These are phyloP conservation scores for Chlorella sorokiniana DNA, from an alignment of 139 green algal genomes.

Conservation along the genomic window DNA sequence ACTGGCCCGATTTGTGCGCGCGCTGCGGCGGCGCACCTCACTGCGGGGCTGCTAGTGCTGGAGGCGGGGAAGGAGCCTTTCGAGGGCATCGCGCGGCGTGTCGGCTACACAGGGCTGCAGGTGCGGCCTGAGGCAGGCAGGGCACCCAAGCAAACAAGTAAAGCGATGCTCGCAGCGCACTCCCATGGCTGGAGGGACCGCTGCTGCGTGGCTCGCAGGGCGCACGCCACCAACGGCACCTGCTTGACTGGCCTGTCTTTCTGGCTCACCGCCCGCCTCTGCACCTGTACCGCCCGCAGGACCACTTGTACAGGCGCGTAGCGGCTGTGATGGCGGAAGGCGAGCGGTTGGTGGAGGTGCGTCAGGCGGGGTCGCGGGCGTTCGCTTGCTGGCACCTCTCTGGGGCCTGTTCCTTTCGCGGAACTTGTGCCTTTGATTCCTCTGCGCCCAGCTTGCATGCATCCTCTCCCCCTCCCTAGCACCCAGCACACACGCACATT, in stretches of 20 bases:
- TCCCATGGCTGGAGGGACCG: background rate
- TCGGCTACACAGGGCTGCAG: slow-evolving; percentile 2
- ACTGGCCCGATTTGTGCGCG: slow-evolving; percentile 5
- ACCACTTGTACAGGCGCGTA: slow-evolving; percentile 16
- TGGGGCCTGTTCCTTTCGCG: background rate
- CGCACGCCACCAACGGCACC: too few relatives aligned
- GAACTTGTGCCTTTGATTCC: too few relatives aligned
- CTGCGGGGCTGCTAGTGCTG: background rate
- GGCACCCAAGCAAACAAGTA: background rate
- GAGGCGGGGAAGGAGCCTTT: background rate
- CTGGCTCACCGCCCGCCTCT: too few relatives aligned
- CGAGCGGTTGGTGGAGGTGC: slow-evolving; percentile 14
- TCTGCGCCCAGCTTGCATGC: too few relatives aligned
- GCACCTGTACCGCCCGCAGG: background rate
- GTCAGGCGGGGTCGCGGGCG: background rate
- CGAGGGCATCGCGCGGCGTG: background rate
- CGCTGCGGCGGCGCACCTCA: slow-evolving; percentile 4
- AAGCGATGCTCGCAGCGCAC: background rate
- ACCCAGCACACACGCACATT: background rate
- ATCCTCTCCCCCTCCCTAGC: too few relatives aligned
- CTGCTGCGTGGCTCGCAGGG: too few relatives aligned
- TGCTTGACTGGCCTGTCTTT: too few relatives aligned
- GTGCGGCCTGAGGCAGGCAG: background rate
- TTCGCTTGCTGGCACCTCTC: background rate
- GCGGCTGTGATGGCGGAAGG: background rate